Base-by-base conservation (phyloP, 805 yeast genomes). In the Saccharomycopsis selenospora region DNA sequence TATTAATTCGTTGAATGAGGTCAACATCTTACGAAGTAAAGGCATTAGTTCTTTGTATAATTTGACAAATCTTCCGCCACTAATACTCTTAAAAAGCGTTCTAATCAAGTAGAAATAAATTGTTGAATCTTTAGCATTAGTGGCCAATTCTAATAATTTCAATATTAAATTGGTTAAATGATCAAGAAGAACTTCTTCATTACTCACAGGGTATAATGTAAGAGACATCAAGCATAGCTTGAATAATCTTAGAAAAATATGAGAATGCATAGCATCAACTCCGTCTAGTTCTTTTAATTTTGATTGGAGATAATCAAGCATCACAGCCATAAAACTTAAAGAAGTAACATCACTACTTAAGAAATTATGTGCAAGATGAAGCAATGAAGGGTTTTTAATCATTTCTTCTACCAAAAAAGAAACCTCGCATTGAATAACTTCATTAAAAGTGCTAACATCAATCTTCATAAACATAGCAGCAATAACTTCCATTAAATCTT, bases 391-490 rank as follows among this genome's bases (percentile, higher is more conserved):
- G 62, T 91, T 91, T 20, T 79, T 75, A 46, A 89, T 67, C 79
- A 88, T 85, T 2, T 86, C 76, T 11, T 84, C 80, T 58, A 86
- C 88, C 63, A 90, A 69, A 57, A 77, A 80, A 20, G 82, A 85
- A 49, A 91, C 71, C 63, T 93, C 96, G 2, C 81, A 73, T 53
- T 80, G 87, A 7, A 89, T 81, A 54, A 93, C 83, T 65, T 93
- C 99, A 62, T 87, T 90, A 65, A 95, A 95, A 0, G 97, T 85
- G 0, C 98, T 89, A 18, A 95, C 90, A 60, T 95, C 99, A 48
- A 95, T 77, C 61, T 88, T 95, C 56, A 89, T 86, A 65, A 88
- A 93, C 57, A 93, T 86, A 1, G 95, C 84, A 0, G 96, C 96
- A 61, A 93, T 79, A 2, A 89, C 82, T 60, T 95, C 99, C 96